Evolutionary conservation across 2,329 filamentous ascomycete genomes (phyloP).

Genomic region (Bipolaris zeicola): DNA sequence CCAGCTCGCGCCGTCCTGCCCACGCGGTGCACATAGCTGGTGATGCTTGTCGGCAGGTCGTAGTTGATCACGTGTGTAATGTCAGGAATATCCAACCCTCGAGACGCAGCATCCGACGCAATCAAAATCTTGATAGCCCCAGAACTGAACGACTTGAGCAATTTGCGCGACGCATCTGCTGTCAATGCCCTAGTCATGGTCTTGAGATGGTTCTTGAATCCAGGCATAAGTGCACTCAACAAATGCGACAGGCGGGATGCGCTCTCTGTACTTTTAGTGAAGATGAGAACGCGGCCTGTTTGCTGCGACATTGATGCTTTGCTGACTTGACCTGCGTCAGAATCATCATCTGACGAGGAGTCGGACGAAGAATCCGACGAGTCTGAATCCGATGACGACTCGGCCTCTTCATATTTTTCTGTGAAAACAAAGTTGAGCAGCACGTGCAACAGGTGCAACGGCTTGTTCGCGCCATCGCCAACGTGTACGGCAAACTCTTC

Average conservation of each 20-base stretch:
- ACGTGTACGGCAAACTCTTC: slow-evolving; percentile 57
- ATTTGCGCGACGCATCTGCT: slow-evolving; percentile 71
- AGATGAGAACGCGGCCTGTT: slow-evolving; percentile 68
- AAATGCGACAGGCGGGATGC: slow-evolving; percentile 86
- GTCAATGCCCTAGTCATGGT: slow-evolving; percentile 79
- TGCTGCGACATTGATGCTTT: slow-evolving; percentile 24
- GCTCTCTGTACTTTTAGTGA: slow-evolving; percentile 88
- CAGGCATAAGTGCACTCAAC: slow-evolving; percentile 68
- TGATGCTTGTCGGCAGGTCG: slow-evolving; percentile 80
- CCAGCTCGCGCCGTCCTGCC: slow-evolving; percentile 88
- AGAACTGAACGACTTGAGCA: slow-evolving; percentile 68
- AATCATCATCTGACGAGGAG: slow-evolving; percentile 17
- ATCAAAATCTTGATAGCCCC: slow-evolving; percentile 75
- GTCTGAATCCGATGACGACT: neutral
- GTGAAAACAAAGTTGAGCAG: slow-evolving; percentile 61
- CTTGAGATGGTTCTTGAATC: slow-evolving; percentile 63
- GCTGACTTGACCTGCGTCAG: slow-evolving; percentile 4
- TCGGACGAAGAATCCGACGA: neutral
- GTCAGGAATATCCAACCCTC: slow-evolving; percentile 81
- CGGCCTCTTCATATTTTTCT: slow-evolving; percentile 11
- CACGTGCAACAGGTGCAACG: slow-evolving; percentile 81
- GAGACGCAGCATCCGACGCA: slow-evolving; percentile 89
- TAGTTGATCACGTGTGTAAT: slow-evolving; percentile 92
- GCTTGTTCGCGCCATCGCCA: slow-evolving; percentile 62
- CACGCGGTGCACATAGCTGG: slow-evolving; percentile 88